Base-by-base conservation (phyloP, 2,329 filamentous ascomycete genomes). In the Nigrospora sphaerica region DNA sequence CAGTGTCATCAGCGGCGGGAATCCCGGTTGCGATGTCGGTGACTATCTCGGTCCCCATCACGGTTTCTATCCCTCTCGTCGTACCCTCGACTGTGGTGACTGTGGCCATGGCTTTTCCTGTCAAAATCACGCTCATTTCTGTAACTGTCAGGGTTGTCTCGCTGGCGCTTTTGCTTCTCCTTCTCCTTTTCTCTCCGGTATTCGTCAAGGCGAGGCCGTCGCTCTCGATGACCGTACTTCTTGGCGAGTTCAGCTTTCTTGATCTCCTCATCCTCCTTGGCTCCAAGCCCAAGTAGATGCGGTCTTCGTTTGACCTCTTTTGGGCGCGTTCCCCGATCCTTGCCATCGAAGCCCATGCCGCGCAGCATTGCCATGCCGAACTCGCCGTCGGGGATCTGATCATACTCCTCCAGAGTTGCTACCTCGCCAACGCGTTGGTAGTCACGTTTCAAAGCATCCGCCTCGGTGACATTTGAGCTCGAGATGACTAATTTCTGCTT, bases 261-360 rank as follows among this genome's bases (percentile, higher is more conserved):
- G 12, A 90, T 85, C 34, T 76, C 80, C 40, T 86, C 81, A 14
- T 89, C 76, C 58, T 89, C 83, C 60, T 92, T 95, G 12, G 91
- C 91, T 4, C 92, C 93, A 9, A 97, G 84, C 0, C 93, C 93
- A 11, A 97, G 73, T 46, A 95, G 77, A 48, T 89, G 89, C 14
- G 89, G 85, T 42, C 91, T 80, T 44, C 83, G 77, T 60, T 86
- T 84, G 13, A 83, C 73, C 33, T 82, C 73, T 54, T 86, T 86
- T 6, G 69, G 63, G 39, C 67, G 73, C 3, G 71, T 64, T 2
- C 73, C 75, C 40, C 72, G 68, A 50, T 75, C 71, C 46, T 81
- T 78, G 64, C 68, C 85, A 72, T 96, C 90, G 91, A 92, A 96
- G 10, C 93, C 93, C 87, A 97, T 96, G 11, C 91, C 90, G 32